These are phyloP conservation scores for Venturia pyrina DNA, from an alignment of 2,329 filamentous ascomycete genomes.

Conservation along the genomic window DNA sequence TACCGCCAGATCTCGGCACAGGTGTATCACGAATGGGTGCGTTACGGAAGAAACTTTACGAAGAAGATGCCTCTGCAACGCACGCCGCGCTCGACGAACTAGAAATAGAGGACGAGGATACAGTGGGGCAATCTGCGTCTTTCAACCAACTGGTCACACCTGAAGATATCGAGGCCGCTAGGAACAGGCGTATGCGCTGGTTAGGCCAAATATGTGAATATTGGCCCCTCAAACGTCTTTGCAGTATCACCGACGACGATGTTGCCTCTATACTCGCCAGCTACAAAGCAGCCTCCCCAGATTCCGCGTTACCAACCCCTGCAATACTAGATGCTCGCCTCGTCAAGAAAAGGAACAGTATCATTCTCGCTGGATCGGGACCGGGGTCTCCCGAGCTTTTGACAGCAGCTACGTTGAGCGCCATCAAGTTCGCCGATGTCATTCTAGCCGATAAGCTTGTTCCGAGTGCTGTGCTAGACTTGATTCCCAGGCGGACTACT, in stretches of 20 bases:
- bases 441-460: conserved; percentile 80
- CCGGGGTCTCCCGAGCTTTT: conserved; percentile 89
- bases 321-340: conserved; percentile 18
- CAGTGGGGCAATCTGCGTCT: conserved; percentile 58
- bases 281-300: conserved; percentile 40
- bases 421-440: conserved; percentile 65
- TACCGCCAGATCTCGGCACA: conserved; percentile 64
- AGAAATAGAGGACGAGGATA: conserved; percentile 48
- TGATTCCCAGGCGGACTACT: conserved; percentile 80
- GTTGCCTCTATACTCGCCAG: conserved; percentile 66
- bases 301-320: conserved; percentile 19
- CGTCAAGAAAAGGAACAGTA: conserved; percentile 46
- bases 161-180: conserved; percentile 61
- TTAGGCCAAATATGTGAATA: conserved; percentile 96
- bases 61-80: conserved; percentile 35
- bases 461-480: conserved; percentile 71
- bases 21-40: conserved; percentile 70
- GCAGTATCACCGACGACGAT: conserved; percentile 68
- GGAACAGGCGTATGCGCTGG: conserved; percentile 82
- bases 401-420: conserved; percentile 70
- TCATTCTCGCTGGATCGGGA: conserved; percentile 84
- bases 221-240: conserved; percentile 81
- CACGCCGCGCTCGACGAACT: conserved; percentile 23
- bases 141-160: conserved; percentile 79
- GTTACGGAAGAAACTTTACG: conserved; percentile 30